A percentile compares a stretch with the other conserved stretches of the same genome.
These are phyloP conservation scores for Aciculosporium take DNA, from an alignment of 2,329 filamentous ascomycete species.

Conservation along the genomic window DNA sequence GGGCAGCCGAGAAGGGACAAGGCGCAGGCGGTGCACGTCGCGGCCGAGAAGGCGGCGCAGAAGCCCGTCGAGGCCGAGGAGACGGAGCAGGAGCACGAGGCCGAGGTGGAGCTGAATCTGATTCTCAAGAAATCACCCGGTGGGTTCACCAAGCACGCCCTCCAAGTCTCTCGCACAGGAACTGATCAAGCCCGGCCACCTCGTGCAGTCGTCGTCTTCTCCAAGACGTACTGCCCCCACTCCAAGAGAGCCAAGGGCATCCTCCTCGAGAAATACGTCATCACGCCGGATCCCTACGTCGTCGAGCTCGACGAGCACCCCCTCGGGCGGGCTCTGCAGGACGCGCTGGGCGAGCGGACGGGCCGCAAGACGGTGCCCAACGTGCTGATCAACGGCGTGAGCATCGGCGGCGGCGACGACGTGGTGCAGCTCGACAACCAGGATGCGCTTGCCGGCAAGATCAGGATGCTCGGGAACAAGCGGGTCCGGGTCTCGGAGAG, in stretches of 20 bases:
- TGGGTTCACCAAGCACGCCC: constrained; percentile 28
- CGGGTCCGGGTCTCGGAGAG: constrained; percentile 38
- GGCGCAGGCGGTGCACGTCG: constrained; percentile 10
- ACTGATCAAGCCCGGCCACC: too few species aligned
- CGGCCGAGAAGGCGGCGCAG: constrained; percentile 2
- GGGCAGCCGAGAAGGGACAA: constrained; percentile 28
- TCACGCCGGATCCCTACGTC: constrained; percentile 69
- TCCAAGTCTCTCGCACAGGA: neutral
- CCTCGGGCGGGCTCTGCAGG: constrained; percentile 60
- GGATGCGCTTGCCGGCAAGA: constrained; percentile 53
- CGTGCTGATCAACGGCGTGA: constrained; percentile 72
- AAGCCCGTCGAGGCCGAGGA: constrained; percentile 23
- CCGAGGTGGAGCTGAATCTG: constrained; percentile 56
- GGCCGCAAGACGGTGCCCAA: constrained; percentile 83
- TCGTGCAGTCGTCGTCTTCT: constrained; percentile 95
- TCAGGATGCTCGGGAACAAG: constrained; percentile 61
- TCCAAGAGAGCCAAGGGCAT: constrained; percentile 76
- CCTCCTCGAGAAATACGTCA: constrained; percentile 70
- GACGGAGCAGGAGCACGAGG: constrained; percentile 45
- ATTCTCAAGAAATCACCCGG: constrained; percentile 78
- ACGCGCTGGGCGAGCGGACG: constrained; percentile 55
- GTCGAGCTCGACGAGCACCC: constrained; percentile 81
- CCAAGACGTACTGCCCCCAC: constrained; percentile 81
- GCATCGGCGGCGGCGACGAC: constrained; percentile 83
- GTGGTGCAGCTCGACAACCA: constrained; percentile 55